Evolutionary conservation across 371 early-diverging fungal species (phyloP), one percentile per base, ranked within the genome.

Genomic region (Chytridium lagenaria): DNA sequence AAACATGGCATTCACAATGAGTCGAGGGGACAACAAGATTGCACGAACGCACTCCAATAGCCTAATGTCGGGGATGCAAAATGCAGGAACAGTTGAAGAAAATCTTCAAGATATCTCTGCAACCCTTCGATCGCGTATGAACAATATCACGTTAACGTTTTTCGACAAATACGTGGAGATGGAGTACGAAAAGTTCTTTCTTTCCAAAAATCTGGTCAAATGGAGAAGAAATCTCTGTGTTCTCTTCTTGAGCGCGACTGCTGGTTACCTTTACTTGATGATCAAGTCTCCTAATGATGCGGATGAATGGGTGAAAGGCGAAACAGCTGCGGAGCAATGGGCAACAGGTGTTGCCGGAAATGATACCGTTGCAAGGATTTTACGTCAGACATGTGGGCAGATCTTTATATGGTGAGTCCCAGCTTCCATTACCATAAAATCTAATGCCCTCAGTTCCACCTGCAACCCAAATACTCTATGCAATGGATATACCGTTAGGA

Each of bases 401-500:
- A 23, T 55, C 57, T 16, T 55, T 10, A 55, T 30, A 15, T 37
- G 73, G 68, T n/a, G 22, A 16, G 23, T 72, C 26, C 44, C 59
- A 44, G 7, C 19, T 44, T 72, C 33, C 44, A 44, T 44, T 44
- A 44, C 12, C 19, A 44, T 44, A 19, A 44, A 44, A 7, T 44
- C 44, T 12, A 12, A 44, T 44, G 7, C 44, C 44, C 7, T 37
- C 15, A 79, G 80, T 50, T 30, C 64, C 26, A 31, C 36, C 10
- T 76, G 77, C 63, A 57, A 68, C 52, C 70, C 71, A 30, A 50
- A 64, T 49, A 44, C 34, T 31, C 50, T 63, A 1, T 66, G 72
- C 51, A 66, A 66, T 28, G 67, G 37, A 5, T 81, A 84, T 44
- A 37, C 52, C 37, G 33, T 80, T 3, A 50, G 22, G 22, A 61